phyloP scores from a whole-genome alignment of 768 basidiomycete genomes.

The Basidioascus undulatus region DNA sequence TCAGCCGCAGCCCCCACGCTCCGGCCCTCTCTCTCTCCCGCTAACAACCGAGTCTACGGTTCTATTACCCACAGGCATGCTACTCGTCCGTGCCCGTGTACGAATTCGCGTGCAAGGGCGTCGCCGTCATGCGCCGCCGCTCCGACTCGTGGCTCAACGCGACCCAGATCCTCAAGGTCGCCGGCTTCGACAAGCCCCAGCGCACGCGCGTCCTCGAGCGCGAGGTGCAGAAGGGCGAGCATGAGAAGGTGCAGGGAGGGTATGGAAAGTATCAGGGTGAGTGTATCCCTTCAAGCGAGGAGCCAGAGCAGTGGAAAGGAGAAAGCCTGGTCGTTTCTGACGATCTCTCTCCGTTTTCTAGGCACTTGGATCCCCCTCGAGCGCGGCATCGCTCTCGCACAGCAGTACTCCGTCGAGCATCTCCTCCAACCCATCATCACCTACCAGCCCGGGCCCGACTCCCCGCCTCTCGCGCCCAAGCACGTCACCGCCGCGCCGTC shows the following conservation, averaged over 20 bases:
- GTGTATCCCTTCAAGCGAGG: too few species aligned
- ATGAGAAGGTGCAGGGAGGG: slow-evolving; percentile 97
- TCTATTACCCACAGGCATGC: too few species aligned
- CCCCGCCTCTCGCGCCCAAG: slow-evolving; percentile 69
- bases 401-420: slow-evolving; percentile 75
- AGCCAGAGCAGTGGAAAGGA: not conserved
- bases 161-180: slow-evolving; percentile 86
- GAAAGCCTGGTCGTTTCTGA: not conserved
- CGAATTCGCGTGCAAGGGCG: slow-evolving; percentile 25
- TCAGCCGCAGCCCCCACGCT: too few species aligned
- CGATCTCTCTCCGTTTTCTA: slow-evolving; percentile 15
- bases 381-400: slow-evolving; percentile 57
- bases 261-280: slow-evolving; percentile 98
- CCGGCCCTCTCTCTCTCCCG: too few species aligned
- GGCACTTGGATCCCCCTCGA: slow-evolving; percentile 98
- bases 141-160: slow-evolving; percentile 96
- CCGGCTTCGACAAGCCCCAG: slow-evolving; percentile 97
- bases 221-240: slow-evolving; percentile 94
- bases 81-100: slow-evolving; percentile 13
- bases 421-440: slow-evolving; percentile 81
- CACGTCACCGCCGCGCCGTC: slow-evolving; percentile 55
- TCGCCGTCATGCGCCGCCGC: slow-evolving; percentile 92
- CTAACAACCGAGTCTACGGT: too few species aligned
- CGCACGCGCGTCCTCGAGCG: slow-evolving; percentile 88
- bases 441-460: slow-evolving; percentile 59